Evolutionary conservation across 2,329 filamentous ascomycete species (phyloP).

Genomic region (Trichoderma sp.): DNA sequence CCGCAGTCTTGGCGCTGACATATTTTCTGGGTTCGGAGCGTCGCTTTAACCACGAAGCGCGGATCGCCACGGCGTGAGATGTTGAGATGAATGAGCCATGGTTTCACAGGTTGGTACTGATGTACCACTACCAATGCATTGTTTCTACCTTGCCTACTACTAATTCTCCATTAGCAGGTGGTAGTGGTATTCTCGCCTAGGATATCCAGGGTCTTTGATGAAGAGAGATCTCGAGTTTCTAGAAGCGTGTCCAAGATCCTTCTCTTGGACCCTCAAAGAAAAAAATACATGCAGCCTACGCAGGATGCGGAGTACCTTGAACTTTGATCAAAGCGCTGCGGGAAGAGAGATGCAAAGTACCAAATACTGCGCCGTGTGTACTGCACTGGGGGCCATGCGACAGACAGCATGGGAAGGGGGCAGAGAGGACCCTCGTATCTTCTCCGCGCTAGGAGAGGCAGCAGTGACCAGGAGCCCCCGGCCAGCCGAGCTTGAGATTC

Average conservation of each 20-base stretch:
- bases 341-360: neutral
- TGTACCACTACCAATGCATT: neutral
- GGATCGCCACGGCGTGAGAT: neutral
- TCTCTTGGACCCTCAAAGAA: neutral
- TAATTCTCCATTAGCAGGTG: neutral
- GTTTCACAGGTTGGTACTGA: neutral
- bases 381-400: neutral
- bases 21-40: neutral
- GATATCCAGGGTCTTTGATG: conserved; percentile 2
- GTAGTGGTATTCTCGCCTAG: neutral
- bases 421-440: neutral
- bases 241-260: conserved; percentile 6
- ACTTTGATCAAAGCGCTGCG: neutral
- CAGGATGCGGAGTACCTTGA: neutral
- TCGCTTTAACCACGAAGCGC: neutral
- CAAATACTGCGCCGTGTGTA: neutral
- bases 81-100: neutral
- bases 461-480: neutral
- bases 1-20: conserved; percentile 2
- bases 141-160: neutral
- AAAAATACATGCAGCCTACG: neutral
- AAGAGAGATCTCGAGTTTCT: neutral
- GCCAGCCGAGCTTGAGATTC: conserved; percentile 1
- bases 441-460: conserved; percentile 7
- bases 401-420: conserved; percentile 2